A percentile compares a stretch with the other conserved stretches of the same genome.
Evolutionary conservation across 164 flowering plant species (phyloP).

Genomic region (Dillenia turbinata): DNA sequence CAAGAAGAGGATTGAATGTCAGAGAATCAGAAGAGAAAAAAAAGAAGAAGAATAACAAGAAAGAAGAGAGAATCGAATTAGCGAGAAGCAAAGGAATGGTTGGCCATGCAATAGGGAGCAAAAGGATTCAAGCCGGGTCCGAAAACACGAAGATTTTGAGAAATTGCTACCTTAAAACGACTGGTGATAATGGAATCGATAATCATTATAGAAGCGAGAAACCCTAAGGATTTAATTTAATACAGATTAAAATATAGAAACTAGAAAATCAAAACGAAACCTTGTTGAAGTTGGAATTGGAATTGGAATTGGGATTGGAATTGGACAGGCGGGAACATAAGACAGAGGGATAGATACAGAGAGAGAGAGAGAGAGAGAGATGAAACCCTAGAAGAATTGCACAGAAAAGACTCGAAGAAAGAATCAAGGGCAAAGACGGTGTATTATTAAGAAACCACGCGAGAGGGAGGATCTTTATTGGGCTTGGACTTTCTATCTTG

Average conservation of each 20-base stretch:
- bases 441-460: no score
- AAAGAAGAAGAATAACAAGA: not conserved
- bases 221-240: not conserved
- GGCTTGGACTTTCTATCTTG: no score
- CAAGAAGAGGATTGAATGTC: not conserved
- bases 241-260: not conserved
- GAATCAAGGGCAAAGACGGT: no score
- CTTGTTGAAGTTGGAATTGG: no score
- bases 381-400: not conserved
- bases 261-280: no score
- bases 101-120: slow-evolving; percentile 65
- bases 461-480: no score
- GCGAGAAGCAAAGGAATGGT: slow-evolving; percentile 66
- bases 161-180: slow-evolving; percentile 19
- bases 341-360: no score
- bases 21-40: not conserved
- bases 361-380: not conserved
- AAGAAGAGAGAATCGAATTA: slow-evolving; percentile 23
- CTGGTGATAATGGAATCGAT: slow-evolving; percentile 18
- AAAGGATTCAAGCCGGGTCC: slow-evolving; percentile 97
- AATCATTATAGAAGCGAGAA: slow-evolving; percentile 24
- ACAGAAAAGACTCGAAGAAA: not conserved
- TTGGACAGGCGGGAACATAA: slow-evolving; percentile 6
- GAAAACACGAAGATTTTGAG: slow-evolving; percentile 64
- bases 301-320: no score